Base-by-base conservation (phyloP, 257 asterid genomes). In the Fraxinus anomala region DNA sequence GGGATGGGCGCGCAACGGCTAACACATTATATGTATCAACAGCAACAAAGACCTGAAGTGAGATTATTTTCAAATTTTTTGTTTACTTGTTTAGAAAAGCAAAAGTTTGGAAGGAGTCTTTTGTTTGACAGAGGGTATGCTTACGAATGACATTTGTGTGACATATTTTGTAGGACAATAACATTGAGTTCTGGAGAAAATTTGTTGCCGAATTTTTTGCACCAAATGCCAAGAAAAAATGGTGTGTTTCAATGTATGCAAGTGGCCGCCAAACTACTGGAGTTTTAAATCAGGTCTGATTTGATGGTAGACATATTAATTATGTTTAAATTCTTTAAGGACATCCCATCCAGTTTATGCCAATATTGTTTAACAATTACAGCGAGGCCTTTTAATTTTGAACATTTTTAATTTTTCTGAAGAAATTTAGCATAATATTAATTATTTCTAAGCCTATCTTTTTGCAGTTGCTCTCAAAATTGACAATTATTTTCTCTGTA, bases 241-340 rank as follows among this genome's bases (percentile, higher is more conserved):
- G 98, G 99, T 95, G 99, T 33, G 98, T 95, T 47, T 95, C 99
- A 10, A 89, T 95, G 98, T 95, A 95, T 77, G 98, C 98, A 85
- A 93, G 86, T 77, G 97, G 97, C 42, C 97, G 99, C 70, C 99
- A 93, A 84, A 87, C 97, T 13, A 90, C 87, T 69, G 99, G 98
- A 76, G 99, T 93, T 81, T 90, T 93, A 74, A 97, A 97, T 78
- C 99, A 95, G 99, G 99, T 95, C 73, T 34, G 89, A 26, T 83
- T 75, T 81, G 71, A 39, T 75, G 56, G 69, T 67, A 68, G 24
- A 74, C 75, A 28, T 51, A 61, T 66, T 56, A 74, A 66, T 70
- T 74, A 70, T 24, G 37, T 78, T 24, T 34, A 44, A 76, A 77
- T 37, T 72, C 42, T 61, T 71, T 73, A 71, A 23, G 65, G 75